Conservation (phyloP, 169 alveolate genomes). For the Cryptosporidium parvum region DNA sequence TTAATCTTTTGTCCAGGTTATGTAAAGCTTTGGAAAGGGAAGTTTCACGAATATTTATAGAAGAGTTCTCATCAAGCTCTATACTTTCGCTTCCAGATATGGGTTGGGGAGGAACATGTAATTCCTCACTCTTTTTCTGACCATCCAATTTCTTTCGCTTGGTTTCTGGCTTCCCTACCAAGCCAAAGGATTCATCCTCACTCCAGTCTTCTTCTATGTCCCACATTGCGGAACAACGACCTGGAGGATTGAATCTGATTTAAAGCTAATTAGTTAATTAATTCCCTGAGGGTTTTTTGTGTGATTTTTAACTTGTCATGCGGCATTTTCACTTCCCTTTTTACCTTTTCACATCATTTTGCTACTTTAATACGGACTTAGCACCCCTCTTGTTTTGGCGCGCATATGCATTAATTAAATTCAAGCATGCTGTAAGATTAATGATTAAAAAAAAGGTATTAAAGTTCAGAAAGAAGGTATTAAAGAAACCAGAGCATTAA, state of each 20-base stretch:
- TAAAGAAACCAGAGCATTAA: not conserved
- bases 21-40: not conserved
- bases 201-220: slow-evolving; percentile 65
- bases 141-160: slow-evolving; percentile 21
- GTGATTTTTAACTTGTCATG: slow-evolving; percentile 31
- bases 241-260: not conserved
- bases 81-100: not conserved
- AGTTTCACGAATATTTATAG: not conserved
- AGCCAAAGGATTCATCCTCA: slow-evolving; percentile 61
- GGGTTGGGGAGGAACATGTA: not conserved
- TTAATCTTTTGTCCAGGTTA: not conserved
- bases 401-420: slow-evolving; percentile 7
- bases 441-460: slow-evolving; percentile 6
- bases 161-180: not conserved
- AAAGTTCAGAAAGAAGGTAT: not conserved
- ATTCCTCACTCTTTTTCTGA: not conserved
- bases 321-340: slow-evolving; percentile 1
- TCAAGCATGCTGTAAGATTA: not conserved
- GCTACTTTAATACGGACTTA: slow-evolving; percentile 12
- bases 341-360: slow-evolving; percentile 4
- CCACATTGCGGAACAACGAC: slow-evolving; percentile 34
- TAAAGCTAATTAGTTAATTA: not conserved
- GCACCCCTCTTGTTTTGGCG: slow-evolving; percentile 36
- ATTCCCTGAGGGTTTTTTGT: slow-evolving; percentile 1
- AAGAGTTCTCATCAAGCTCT: not conserved